These are phyloP conservation scores for Persicaria tinctoria DNA, from an alignment of 148 eudicot genomes.

Conservation along the genomic window DNA sequence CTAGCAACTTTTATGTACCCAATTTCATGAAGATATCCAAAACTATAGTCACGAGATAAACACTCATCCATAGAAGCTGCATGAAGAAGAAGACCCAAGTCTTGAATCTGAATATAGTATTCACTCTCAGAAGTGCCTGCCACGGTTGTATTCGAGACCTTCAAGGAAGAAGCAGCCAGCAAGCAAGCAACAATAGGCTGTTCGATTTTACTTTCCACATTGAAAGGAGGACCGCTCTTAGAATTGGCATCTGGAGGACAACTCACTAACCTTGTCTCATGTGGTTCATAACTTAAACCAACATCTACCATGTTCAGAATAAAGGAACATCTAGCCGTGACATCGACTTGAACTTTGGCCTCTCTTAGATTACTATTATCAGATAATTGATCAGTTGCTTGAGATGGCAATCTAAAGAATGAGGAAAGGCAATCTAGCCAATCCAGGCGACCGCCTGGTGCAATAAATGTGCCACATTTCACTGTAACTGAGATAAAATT, in stretches of 20 bases:
- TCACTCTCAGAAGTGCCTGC: slow-evolving; percentile 31
- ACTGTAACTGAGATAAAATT: slow-evolving; percentile 45
- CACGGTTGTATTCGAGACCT: slow-evolving; percentile 36
- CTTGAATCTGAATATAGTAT: slow-evolving; percentile 57
- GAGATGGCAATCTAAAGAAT: slow-evolving; percentile 58
- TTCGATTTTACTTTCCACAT: slow-evolving; percentile 20
- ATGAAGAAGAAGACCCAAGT: slow-evolving; percentile 72
- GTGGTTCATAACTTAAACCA: slow-evolving; percentile 90
- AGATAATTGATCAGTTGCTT: slow-evolving; percentile 34
- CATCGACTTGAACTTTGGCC: slow-evolving; percentile 19
- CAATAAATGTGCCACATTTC: slow-evolving; percentile 69
- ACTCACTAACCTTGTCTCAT: slow-evolving; percentile 22
- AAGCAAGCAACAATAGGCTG: slow-evolving; percentile 52
- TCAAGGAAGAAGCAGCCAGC: slow-evolving; percentile 73
- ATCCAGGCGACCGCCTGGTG: slow-evolving; percentile 86
- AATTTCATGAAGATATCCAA: slow-evolving; percentile 37
- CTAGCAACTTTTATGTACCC: slow-evolving; percentile 82
- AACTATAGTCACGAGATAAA: slow-evolving; percentile 38
- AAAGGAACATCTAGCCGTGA: slow-evolving; percentile 43
- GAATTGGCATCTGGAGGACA: slow-evolving; percentile 22
- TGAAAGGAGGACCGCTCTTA: slow-evolving; percentile 19
- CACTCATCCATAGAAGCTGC: slow-evolving; percentile 24
- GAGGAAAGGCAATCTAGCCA: slow-evolving; percentile 64
- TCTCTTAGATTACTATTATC: slow-evolving; percentile 19
- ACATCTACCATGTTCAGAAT: slow-evolving; percentile 62